These are phyloP conservation scores for Gleditsia sinensis DNA, from an alignment of 306 rosid genomes.

Conservation along the genomic window DNA sequence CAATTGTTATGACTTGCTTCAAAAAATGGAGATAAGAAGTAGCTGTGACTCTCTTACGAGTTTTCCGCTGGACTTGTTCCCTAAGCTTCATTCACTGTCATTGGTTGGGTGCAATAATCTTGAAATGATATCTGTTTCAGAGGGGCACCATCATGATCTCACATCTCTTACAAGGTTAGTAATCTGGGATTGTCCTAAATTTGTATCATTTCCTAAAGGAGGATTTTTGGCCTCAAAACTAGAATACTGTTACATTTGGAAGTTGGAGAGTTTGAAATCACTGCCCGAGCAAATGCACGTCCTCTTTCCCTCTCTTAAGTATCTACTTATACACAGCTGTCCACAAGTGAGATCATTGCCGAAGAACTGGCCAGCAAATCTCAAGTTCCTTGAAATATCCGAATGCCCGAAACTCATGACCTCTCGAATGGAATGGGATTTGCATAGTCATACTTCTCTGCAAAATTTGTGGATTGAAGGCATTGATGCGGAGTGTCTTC, in stretches of 20 bases:
- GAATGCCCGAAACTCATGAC: background rate
- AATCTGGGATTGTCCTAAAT: background rate
- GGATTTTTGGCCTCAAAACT: constrained; percentile 25
- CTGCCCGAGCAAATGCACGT: constrained; percentile 22
- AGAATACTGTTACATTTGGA: fast-evolving
- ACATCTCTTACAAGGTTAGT: background rate
- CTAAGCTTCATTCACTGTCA: background rate
- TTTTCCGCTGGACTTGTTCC: constrained; percentile 22
- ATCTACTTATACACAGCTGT: fast-evolving
- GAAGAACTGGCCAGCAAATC: background rate
- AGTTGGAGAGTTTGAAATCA: constrained; percentile 8
- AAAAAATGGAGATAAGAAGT: background rate
- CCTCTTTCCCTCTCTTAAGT: constrained; percentile 2
- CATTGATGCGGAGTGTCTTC: background rate
- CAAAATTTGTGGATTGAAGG: background rate
- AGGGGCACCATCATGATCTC: background rate
- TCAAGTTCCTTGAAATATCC: fast-evolving
- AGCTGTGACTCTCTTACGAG: constrained; percentile 12
- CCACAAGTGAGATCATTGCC: constrained; percentile 5
- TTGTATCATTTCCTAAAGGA: constrained; percentile 21
- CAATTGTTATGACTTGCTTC: constrained; percentile 9
- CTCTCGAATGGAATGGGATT: background rate
- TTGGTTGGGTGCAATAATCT: background rate
- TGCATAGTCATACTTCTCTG: background rate
- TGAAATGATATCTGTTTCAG: background rate